Conservation (phyloP, 768 basidiomycete species). For the Collybia mongolica region DNA sequence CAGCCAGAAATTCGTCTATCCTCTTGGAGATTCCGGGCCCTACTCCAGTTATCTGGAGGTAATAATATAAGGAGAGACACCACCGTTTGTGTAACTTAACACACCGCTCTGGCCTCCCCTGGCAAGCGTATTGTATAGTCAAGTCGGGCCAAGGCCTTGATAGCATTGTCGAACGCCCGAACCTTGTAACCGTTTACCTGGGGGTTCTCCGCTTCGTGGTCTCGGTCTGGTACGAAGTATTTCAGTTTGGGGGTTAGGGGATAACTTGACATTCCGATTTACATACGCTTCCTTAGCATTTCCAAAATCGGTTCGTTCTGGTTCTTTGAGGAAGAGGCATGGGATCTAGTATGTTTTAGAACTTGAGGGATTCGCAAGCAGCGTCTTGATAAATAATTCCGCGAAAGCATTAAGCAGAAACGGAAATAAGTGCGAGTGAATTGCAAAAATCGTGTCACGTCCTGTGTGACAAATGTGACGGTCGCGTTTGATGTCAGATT, state of each 20-base stretch:
- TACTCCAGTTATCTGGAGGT: constrained; percentile 23
- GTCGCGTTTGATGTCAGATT: constrained; percentile 11
- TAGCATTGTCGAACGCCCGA: constrained; percentile 48
- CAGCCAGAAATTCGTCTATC: constrained; percentile 34
- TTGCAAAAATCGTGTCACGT: constrained; percentile 1
- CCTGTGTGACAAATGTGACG: constrained; percentile 9
- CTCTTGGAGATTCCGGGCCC: constrained; percentile 36
- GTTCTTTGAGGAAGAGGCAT: constrained; percentile 2
- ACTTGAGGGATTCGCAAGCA: constrained; percentile 8
- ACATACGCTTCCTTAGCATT: constrained; percentile 41
- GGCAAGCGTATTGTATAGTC: constrained; percentile 42
- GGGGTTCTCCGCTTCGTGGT: constrained; percentile 36
- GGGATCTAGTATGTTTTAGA: constrained; percentile 1
- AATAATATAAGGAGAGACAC: too few relatives aligned
- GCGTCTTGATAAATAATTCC: constrained; percentile 3
- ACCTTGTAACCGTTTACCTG: constrained; percentile 47
- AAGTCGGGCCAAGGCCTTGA: constrained; percentile 37
- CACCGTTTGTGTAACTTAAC: background rate
- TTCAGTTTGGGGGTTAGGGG: background rate
- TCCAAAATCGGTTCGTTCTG: constrained; percentile 28
- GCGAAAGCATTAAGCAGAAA: constrained; percentile 2
- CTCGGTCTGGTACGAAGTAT: constrained; percentile 31
- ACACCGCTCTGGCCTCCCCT: constrained; percentile 23
- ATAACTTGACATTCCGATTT: background rate
- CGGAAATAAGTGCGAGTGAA: background rate